Evolutionary conservation across 2,329 filamentous ascomycete species (phyloP).

Genomic region (Colletotrichum sp.): DNA sequence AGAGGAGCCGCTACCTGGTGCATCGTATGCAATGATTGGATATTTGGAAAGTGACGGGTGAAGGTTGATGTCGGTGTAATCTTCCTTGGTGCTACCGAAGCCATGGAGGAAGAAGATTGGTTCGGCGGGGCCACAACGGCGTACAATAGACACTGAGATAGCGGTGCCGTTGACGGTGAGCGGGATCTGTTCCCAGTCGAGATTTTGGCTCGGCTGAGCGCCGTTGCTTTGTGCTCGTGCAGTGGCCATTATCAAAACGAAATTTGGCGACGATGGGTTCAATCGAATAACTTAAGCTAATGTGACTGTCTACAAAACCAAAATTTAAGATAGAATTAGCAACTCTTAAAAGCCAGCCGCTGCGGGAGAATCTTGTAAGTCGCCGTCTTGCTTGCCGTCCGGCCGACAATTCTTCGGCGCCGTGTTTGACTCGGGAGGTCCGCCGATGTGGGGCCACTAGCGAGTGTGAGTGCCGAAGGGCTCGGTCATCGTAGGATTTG

Average conservation of each 20-base stretch:
- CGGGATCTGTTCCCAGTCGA: not conserved
- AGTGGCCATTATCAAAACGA: not conserved
- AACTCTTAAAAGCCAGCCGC: not conserved
- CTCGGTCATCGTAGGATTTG: not conserved
- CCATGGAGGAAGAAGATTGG: conserved; percentile 30
- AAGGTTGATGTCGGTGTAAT: conserved; percentile 26
- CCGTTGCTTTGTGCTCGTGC: not conserved
- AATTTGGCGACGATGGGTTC: accelerated
- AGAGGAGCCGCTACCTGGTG: conserved; percentile 27
- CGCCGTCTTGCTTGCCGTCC: not conserved
- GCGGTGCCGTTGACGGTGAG: conserved; percentile 14
- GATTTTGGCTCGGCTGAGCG: not conserved
- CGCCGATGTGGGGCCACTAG: not conserved
- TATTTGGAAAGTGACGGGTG: conserved; percentile 17
- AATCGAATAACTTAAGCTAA: accelerated
- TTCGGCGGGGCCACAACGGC: not conserved
- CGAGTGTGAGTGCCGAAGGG: not conserved
- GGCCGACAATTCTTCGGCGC: not conserved
- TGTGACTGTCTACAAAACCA: too few relatives aligned
- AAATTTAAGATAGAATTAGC: too few relatives aligned
- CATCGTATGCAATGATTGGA: conserved; percentile 27
- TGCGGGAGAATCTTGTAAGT: not conserved
- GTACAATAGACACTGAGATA: conserved; percentile 23
- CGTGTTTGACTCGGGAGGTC: not conserved
- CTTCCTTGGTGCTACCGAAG: conserved; percentile 30